These are phyloP conservation scores for Candida smagusa DNA, from an alignment of 1,139 yeast genomes.

Conservation along the genomic window DNA sequence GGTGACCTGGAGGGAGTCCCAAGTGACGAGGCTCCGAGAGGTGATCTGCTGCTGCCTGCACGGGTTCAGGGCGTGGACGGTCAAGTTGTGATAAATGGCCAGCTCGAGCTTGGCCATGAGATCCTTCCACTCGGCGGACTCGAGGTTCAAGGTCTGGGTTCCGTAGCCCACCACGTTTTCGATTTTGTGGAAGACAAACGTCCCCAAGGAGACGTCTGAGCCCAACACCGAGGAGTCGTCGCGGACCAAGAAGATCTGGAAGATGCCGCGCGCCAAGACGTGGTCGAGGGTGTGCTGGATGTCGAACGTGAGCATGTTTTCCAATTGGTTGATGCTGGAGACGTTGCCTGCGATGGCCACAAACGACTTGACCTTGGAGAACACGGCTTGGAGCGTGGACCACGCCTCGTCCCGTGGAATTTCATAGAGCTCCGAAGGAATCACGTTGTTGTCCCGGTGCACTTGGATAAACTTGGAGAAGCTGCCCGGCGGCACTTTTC, in stretches of 20 bases:
- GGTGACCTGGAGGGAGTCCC: conserved; percentile 80
- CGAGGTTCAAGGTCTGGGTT: conserved; percentile 12
- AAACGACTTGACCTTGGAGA: conserved; percentile 28
- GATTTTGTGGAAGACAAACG: conserved; percentile 18
- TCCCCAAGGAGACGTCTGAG: conserved; percentile 12
- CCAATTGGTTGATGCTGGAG: conserved; percentile 30
- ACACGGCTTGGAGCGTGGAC: conserved; percentile 30
- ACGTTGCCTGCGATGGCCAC: conserved; percentile 21
- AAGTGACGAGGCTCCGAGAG: conserved; percentile 53
- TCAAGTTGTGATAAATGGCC: conserved; percentile 53
- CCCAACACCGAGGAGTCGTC: conserved; percentile 56
- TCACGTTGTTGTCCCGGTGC: conserved; percentile 55
- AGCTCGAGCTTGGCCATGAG: conserved; percentile 37
- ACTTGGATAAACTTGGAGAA: conserved; percentile 51
- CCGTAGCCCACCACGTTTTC: conserved; percentile 26
- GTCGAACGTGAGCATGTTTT: conserved; percentile 32
- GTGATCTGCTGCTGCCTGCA: conserved; percentile 77
- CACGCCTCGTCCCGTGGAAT: conserved; percentile 25
- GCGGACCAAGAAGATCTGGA: conserved; percentile 58
- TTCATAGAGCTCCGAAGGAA: conserved; percentile 44
- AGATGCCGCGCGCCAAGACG: conserved; percentile 58
- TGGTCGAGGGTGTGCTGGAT: conserved; percentile 34
- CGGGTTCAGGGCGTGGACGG: conserved; percentile 65
- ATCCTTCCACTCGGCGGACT: conserved; percentile 3
- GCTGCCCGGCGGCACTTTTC: conserved; percentile 26